phyloP scores from a whole-genome alignment of 495 filamentous ascomycete genomes.

The Trichocladium uniseriatum region DNA sequence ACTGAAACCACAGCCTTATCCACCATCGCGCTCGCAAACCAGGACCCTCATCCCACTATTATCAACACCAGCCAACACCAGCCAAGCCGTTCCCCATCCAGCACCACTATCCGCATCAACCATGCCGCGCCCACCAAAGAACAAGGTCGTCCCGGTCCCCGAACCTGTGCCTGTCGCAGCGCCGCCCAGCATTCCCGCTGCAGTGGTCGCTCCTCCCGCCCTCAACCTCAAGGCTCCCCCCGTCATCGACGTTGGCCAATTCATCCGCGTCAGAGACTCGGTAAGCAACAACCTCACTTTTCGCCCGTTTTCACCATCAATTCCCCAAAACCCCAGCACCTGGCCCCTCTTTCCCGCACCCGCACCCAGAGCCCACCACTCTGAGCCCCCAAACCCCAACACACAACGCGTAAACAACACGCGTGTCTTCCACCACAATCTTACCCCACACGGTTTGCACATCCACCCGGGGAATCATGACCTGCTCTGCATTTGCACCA shows the following conservation, averaged over 20 bases:
- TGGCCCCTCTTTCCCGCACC: not conserved
- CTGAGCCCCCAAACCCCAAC: not conserved
- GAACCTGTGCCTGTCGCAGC: conserved; percentile 24
- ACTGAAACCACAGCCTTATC: conserved; percentile 11
- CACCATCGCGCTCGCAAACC: conserved; percentile 19
- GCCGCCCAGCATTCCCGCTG: conserved; percentile 7
- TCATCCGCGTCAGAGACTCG: conserved; percentile 42
- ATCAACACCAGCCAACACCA: conserved; percentile 14
- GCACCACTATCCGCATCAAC: conserved; percentile 7
- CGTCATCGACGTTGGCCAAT: conserved; percentile 40
- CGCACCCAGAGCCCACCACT: not conserved
- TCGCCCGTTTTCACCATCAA: not conserved
- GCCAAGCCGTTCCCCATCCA: conserved; percentile 10
- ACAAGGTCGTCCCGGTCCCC: conserved; percentile 15
- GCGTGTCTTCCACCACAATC: too few species aligned
- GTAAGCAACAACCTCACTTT: conserved; percentile 25
- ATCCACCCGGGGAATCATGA: too few species aligned
- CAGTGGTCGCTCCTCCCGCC: not conserved
- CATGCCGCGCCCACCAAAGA: conserved; percentile 33
- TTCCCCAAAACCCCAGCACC: not conserved
- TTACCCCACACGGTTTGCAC: too few species aligned
- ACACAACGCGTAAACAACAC: not conserved
- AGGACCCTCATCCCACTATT: conserved; percentile 16
- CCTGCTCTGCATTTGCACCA: not conserved
- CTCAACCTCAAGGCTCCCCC: conserved; percentile 21